Base-by-base conservation (phyloP, 768 basidiomycete genomes). In the Amanita pseudoporphyria region DNA sequence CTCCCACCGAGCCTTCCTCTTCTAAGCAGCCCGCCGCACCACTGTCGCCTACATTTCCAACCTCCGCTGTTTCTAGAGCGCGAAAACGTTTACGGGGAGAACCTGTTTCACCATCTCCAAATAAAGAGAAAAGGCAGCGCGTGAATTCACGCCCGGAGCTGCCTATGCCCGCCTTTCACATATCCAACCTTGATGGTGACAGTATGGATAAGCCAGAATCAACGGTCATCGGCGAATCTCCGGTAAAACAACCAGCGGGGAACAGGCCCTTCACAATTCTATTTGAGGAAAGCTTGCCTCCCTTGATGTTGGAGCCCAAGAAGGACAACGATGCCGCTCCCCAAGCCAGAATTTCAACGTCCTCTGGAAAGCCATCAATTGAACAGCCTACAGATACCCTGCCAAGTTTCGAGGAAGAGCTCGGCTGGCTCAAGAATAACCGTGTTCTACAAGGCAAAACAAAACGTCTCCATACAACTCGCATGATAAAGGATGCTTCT, bases 51-150 rank as follows among this genome's bases (percentile, higher is more conserved):
- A 57, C 61, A 3, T 59, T 60, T 3, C 66, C 67, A 9, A 58
- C 64, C 33, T 67, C 61, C 43, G 77, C 84, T 10, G 63, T 88
- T 26, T 74, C 73, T 21, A 76, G 84, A 30, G 87, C 87, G 18
- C 78, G 87, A 32, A 90, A 90, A 62, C 81, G 87, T 49, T 71
- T 90, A 14, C 78, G 87, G 28, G 87, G 87, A 22, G 87, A 90
- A 58, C 81, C 81, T 1, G 86, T 90, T 2, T 89, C 87, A 0
- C 87, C 87, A 3, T 87, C 87, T 14, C 87, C 87, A 3, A 78
- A 74, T 59, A 88, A 87, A 62, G 78, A 78, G 59, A 89, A 88
- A 62, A 76, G 82, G 52, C 73, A 73, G 60, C 83, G 84, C 36
- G 60, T 79, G 45, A 60, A 62, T 32, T 68, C 75, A 5, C 72